phyloP scores from a whole-genome alignment of 2,329 filamentous ascomycete species.

The Alternaria brassicicola region DNA sequence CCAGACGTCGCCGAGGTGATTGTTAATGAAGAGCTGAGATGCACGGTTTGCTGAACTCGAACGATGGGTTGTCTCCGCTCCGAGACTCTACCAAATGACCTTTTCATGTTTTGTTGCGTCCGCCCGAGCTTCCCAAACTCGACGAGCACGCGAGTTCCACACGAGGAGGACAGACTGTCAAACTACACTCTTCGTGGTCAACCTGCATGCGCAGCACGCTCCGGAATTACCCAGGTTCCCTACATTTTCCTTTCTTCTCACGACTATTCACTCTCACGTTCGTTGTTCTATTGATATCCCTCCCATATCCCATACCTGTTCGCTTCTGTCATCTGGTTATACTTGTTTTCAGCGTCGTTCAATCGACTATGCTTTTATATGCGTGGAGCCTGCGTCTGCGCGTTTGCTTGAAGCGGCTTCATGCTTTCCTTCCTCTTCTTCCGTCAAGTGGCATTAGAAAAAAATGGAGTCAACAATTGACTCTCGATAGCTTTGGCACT shows the following conservation, averaged over 20 bases:
- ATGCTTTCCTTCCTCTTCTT: background rate
- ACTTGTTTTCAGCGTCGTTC: constrained; percentile 6
- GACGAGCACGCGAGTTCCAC: background rate
- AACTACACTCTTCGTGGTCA: background rate
- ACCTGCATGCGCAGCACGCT: background rate
- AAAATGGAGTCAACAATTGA: background rate
- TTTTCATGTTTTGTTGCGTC: background rate
- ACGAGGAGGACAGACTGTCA: background rate
- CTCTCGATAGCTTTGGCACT: background rate
- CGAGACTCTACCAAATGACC: background rate
- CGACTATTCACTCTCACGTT: constrained; percentile 5
- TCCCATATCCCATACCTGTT: constrained; percentile 5
- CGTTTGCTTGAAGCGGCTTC: background rate
- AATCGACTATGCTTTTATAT: background rate
- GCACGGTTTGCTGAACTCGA: constrained; percentile 1
- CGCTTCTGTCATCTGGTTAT: constrained; percentile 3
- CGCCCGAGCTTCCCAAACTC: background rate
- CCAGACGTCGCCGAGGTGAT: constrained; percentile 31
- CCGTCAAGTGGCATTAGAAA: background rate
- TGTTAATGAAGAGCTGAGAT: constrained; percentile 33
- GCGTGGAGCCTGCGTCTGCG: background rate
- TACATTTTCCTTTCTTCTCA: background rate
- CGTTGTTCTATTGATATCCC: constrained; percentile 15
- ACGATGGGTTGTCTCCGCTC: background rate
- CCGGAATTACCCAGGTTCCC: background rate